These are phyloP conservation scores for Coniella lustricola DNA, from an alignment of 2,329 filamentous ascomycete genomes.

Conservation along the genomic window DNA sequence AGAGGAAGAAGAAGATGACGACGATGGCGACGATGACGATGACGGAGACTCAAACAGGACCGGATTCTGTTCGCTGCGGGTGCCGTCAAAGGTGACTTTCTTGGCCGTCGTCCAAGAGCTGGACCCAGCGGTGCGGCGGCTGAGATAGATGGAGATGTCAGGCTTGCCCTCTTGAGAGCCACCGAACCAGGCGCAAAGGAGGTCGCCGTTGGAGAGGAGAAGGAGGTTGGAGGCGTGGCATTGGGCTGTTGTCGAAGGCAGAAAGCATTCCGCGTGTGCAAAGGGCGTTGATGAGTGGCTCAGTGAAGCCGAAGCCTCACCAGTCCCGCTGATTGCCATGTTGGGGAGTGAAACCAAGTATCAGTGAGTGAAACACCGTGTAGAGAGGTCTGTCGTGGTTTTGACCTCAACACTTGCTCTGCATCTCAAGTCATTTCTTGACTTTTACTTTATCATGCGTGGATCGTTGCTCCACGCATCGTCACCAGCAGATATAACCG, in stretches of 20 bases:
- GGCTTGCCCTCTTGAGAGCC: slow-evolving; percentile 37
- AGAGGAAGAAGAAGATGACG: too few relatives aligned
- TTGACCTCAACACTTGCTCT: too few relatives aligned
- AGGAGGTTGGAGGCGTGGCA: slow-evolving; percentile 39
- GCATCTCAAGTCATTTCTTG: too few relatives aligned
- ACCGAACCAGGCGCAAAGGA: slow-evolving; percentile 38
- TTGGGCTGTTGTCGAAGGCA: slow-evolving; percentile 35
- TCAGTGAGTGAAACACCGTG: too few relatives aligned
- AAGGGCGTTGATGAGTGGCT: slow-evolving; percentile 1
- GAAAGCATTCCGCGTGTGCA: neutral
- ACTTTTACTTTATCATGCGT: too few relatives aligned
- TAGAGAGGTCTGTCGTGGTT: too few relatives aligned
- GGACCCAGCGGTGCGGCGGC: slow-evolving; percentile 26
- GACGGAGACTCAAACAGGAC: slow-evolving; percentile 31
- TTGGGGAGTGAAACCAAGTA: too few relatives aligned
- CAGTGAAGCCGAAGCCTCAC: neutral
- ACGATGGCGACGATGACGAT: too few relatives aligned
- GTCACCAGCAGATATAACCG: too few relatives aligned
- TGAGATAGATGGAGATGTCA: slow-evolving; percentile 37
- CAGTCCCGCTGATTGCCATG: neutral
- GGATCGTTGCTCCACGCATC: too few relatives aligned
- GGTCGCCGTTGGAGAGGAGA: slow-evolving; percentile 30
- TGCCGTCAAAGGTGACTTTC: slow-evolving; percentile 31
- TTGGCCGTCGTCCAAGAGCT: slow-evolving; percentile 26
- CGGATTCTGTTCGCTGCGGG: slow-evolving; percentile 38